Evolutionary conservation across 768 basidiomycete species (phyloP).

Genomic region (Tulasnella sp.): DNA sequence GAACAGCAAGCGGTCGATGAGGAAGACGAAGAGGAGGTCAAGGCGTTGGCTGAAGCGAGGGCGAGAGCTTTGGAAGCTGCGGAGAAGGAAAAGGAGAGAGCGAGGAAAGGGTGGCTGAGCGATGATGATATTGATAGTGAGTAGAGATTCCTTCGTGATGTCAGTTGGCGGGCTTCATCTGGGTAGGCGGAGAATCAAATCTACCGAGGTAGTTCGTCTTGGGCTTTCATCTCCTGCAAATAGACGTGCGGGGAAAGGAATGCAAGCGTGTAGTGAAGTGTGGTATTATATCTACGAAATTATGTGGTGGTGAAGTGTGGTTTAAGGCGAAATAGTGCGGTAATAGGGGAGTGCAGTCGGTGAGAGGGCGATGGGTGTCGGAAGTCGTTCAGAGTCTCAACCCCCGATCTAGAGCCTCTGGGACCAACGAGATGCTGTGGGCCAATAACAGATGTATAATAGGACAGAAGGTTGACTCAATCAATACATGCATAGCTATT

Average conservation of each 20-base stretch:
- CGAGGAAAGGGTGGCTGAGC: conserved; percentile 13
- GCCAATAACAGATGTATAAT: not conserved
- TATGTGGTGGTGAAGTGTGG: not conserved
- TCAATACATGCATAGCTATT: no score
- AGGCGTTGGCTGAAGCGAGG: not conserved
- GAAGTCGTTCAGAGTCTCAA: not conserved
- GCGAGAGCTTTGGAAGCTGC: not conserved
- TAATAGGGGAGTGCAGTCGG: not conserved
- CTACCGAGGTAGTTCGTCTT: not conserved
- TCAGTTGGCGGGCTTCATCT: no score
- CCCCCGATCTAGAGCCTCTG: not conserved
- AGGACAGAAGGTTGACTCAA: no score
- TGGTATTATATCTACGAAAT: not conserved
- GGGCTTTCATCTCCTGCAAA: not conserved
- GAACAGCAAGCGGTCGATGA: not conserved
- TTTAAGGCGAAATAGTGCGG: no score
- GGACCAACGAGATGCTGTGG: not conserved
- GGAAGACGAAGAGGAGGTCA: not conserved
- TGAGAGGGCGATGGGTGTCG: not conserved
- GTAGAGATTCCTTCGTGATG: not conserved
- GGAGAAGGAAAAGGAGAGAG: not conserved
- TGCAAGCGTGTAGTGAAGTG: not conserved
- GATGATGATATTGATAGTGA: conserved; percentile 17
- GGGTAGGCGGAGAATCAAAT: no score
- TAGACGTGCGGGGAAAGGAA: not conserved